Evolutionary conservation across 2,329 filamentous ascomycete species (phyloP).

Genomic region (Aphanocladium album): DNA sequence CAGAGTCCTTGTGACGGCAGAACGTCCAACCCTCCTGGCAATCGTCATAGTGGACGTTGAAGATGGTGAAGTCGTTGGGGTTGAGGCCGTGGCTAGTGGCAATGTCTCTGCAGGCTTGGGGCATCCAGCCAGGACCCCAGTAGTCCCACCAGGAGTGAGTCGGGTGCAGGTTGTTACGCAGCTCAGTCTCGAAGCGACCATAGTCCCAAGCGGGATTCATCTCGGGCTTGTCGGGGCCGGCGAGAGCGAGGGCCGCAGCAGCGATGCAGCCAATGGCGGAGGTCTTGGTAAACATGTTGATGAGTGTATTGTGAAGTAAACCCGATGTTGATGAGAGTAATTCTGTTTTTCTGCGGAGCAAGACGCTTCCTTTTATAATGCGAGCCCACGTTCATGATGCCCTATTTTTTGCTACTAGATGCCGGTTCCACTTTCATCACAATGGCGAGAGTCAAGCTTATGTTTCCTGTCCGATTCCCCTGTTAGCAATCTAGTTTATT

Average conservation of each 20-base stretch:
- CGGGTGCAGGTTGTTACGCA: constrained; percentile 11
- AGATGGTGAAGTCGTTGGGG: constrained; percentile 19
- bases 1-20: constrained; percentile 21
- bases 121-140: constrained; percentile 12
- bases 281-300: constrained; percentile 7
- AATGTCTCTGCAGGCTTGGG: constrained; percentile 6
- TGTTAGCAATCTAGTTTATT: background rate
- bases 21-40: constrained; percentile 24
- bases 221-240: constrained; percentile 10
- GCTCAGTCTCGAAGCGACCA: background rate
- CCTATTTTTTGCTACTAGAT: background rate
- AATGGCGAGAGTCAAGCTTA: background rate
- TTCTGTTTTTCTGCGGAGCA: background rate
- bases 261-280: background rate
- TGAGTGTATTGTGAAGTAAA: background rate
- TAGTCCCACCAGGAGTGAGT: constrained; percentile 8
- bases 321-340: background rate
- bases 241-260: constrained; percentile 3
- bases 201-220: constrained; percentile 11
- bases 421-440: background rate
- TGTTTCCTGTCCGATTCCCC: background rate
- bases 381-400: background rate
- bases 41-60: constrained; percentile 20
- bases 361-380: background rate
- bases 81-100: constrained; percentile 13